These are phyloP conservation scores for Ascochyta viciae-villosae DNA, from an alignment of 2,329 filamentous ascomycete species.

Conservation along the genomic window DNA sequence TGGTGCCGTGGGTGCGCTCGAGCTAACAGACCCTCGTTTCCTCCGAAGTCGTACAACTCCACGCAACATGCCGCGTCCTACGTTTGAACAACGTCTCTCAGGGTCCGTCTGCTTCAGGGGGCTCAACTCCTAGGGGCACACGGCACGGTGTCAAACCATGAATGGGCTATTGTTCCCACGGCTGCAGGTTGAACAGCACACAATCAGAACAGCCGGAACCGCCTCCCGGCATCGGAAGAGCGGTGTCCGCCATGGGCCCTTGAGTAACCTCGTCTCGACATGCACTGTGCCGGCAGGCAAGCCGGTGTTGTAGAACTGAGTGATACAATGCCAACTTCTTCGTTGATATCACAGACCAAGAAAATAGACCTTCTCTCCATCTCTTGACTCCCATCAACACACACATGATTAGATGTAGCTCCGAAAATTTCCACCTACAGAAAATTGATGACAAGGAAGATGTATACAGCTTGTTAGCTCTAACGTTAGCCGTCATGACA, in stretches of 20 bases:
- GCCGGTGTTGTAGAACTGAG: too few species aligned
- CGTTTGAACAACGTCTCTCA: conserved; percentile 2
- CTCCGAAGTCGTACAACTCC: conserved; percentile 5
- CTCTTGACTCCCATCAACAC: background rate
- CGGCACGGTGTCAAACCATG: conserved; percentile 1
- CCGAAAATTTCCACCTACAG: too few species aligned
- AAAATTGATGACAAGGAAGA: background rate
- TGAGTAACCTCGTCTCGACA: background rate
- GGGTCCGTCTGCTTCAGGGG: conserved; percentile 10
- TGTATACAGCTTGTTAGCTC: too few species aligned
- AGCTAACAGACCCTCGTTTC: conserved; percentile 8
- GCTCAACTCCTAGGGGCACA: background rate
- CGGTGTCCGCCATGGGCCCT: background rate
- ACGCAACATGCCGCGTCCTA: conserved; percentile 10
- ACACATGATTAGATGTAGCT: background rate
- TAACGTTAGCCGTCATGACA: background rate
- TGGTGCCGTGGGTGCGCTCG: conserved; percentile 30
- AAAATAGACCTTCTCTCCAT: background rate
- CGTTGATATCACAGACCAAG: background rate
- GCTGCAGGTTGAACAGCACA: conserved; percentile 6
- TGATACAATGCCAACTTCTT: background rate
- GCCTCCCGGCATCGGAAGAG: conserved; percentile 3
- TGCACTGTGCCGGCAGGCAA: background rate
- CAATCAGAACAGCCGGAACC: background rate
- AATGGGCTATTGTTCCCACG: background rate